Evolutionary conservation across 257 asterid species (phyloP).

Genomic region (Solanum chiquidenum): DNA sequence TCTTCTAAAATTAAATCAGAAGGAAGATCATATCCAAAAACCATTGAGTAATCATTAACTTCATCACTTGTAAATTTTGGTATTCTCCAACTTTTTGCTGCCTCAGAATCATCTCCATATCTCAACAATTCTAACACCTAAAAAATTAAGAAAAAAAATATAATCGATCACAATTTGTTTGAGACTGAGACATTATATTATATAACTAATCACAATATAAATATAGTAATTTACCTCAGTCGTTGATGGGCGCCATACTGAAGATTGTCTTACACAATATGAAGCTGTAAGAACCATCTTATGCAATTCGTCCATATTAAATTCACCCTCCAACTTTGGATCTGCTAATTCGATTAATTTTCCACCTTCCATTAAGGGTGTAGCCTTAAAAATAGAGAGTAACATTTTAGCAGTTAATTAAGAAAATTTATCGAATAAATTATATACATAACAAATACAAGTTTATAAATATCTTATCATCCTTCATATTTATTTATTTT

Average conservation of each 20-base stretch:
- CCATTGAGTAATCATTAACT: constrained; percentile 70
- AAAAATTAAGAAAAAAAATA: not conserved
- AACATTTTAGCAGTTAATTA: not conserved
- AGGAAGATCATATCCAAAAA: constrained; percentile 67
- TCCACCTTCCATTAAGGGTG: constrained; percentile 73
- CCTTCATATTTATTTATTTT: not conserved
- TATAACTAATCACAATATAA: not conserved
- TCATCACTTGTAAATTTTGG: constrained; percentile 83
- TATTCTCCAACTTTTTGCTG: constrained; percentile 44
- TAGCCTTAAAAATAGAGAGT: constrained; percentile 30
- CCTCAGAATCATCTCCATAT: constrained; percentile 31
- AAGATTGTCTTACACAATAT: constrained; percentile 52
- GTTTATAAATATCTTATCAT: not conserved
- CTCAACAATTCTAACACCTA: constrained; percentile 57
- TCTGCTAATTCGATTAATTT: constrained; percentile 54
- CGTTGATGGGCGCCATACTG: constrained; percentile 66
- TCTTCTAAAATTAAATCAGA: constrained; percentile 53
- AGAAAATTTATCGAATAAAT: not conserved
- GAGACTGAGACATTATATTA: not conserved
- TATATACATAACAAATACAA: not conserved
- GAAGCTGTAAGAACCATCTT: constrained; percentile 65
- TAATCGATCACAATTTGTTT: not conserved
- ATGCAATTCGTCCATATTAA: constrained; percentile 48
- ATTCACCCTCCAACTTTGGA: constrained; percentile 53
- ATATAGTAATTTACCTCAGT: constrained; percentile 36